phyloP scores from a whole-genome alignment of 495 filamentous ascomycete genomes.

The Podospora comata region DNA sequence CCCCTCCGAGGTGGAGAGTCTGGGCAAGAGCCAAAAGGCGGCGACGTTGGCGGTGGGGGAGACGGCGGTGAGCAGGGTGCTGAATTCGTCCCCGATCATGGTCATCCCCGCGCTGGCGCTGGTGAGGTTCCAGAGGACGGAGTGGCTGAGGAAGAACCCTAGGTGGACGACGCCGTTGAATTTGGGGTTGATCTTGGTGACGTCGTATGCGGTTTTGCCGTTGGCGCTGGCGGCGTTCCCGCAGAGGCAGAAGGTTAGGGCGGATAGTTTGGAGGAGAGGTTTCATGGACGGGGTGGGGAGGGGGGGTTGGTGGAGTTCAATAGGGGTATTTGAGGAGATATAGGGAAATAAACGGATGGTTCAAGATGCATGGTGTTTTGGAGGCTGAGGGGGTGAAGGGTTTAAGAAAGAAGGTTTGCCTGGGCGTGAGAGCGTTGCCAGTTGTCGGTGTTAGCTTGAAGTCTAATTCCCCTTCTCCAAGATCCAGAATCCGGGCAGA shows the following conservation, averaged over 20 bases:
- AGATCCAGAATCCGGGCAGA: background rate
- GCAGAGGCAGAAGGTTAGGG: conserved; percentile 75
- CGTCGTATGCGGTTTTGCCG: conserved; percentile 78
- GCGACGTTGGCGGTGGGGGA: conserved; percentile 86
- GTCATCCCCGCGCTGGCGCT: conserved; percentile 82
- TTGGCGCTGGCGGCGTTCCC: conserved; percentile 89
- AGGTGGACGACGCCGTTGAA: conserved; percentile 74
- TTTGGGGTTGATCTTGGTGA: conserved; percentile 75
- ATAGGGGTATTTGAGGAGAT: conserved; percentile 71
- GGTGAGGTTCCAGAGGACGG: conserved; percentile 71
- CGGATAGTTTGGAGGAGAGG: conserved; percentile 70
- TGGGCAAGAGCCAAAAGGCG: conserved; percentile 84
- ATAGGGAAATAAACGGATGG: background rate
- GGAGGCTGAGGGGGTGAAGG: background rate
- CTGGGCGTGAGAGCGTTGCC: background rate
- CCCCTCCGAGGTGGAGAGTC: conserved; percentile 57
- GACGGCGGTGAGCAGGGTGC: conserved; percentile 81
- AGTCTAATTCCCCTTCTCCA: background rate
- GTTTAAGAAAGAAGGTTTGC: background rate
- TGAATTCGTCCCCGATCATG: conserved; percentile 97
- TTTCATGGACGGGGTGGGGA: conserved; percentile 75
- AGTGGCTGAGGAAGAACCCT: conserved; percentile 72
- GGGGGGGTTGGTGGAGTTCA: conserved; percentile 79
- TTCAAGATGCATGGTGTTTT: background rate
- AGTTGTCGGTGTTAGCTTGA: background rate